These are phyloP conservation scores for Pythium aphanidermatum DNA, from an alignment of 352 stramenopile species.

Conservation along the genomic window DNA sequence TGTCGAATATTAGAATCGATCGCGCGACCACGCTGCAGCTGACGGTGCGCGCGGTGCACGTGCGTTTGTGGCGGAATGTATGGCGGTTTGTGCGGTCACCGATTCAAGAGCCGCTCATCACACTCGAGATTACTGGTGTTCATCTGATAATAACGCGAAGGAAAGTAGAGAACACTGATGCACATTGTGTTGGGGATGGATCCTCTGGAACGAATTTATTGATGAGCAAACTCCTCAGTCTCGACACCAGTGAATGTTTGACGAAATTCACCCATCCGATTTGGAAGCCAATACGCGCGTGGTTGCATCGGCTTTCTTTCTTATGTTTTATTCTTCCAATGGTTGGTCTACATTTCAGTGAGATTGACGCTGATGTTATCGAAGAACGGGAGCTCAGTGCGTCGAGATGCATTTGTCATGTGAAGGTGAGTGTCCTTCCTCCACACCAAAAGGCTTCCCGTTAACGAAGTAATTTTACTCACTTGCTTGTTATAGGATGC, in stretches of 20 bases:
- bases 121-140: conserved; percentile 31
- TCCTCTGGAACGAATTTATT: conserved; percentile 10
- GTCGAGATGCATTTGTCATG: too few relatives aligned
- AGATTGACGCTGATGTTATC: conserved; percentile 33
- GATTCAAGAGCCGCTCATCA: conserved; percentile 32
- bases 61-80: conserved; percentile 50
- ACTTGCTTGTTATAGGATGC: too few relatives aligned
- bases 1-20: conserved; percentile 43
- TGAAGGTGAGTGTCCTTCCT: too few relatives aligned
- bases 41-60: conserved; percentile 22
- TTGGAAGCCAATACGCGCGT: conserved; percentile 27
- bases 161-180: neutral
- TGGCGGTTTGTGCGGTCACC: conserved; percentile 45
- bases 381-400: too few relatives aligned
- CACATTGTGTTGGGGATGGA: too few relatives aligned
- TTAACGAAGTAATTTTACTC: too few relatives aligned
- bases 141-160: conserved; percentile 24
- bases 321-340: conserved; percentile 30
- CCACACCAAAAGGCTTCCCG: too few relatives aligned
- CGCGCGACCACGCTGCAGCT: conserved; percentile 36
- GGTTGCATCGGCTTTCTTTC: conserved; percentile 33
- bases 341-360: conserved; percentile 23
- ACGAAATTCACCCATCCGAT: conserved; percentile 30
- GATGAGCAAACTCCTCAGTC: too few relatives aligned
- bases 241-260: conserved; percentile 25